phyloP scores from a whole-genome alignment of 768 basidiomycete species.

The Psilocybe cubensis region DNA sequence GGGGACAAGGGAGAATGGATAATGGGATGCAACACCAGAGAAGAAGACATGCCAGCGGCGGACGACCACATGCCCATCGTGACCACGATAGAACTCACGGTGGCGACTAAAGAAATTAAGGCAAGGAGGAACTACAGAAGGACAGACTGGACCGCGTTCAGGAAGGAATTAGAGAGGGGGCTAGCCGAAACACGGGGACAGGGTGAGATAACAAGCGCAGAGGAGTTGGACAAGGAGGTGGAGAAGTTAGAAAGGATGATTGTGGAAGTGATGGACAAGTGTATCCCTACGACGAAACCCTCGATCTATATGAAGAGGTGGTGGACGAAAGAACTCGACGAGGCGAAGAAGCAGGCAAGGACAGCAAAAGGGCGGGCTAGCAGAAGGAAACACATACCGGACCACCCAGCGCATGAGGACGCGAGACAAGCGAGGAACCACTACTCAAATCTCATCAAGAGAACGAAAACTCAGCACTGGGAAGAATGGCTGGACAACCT shows the following conservation, averaged over 20 bases:
- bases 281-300: conserved; percentile 6
- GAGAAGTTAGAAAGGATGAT: neutral
- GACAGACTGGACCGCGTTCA: conserved; percentile 34
- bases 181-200: neutral
- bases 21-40: conserved; percentile 28
- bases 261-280: neutral
- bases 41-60: conserved; percentile 11
- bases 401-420: conserved; percentile 28
- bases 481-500: conserved; percentile 28
- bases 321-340: conserved; percentile 30
- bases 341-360: conserved; percentile 13
- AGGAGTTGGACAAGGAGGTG: conserved; percentile 4
- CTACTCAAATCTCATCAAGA: conserved; percentile 16
- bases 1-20: conserved; percentile 17
- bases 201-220: conserved; percentile 1
- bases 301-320: conserved; percentile 15
- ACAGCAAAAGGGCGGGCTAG: conserved; percentile 14
- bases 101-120: neutral
- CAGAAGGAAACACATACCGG: conserved; percentile 5
- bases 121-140: conserved; percentile 26
- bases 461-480: conserved; percentile 30
- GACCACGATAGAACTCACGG: conserved; percentile 26
- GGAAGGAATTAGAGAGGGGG: conserved; percentile 15
- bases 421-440: conserved; percentile 9
- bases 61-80: conserved; percentile 48